Conservation (phyloP, 495 filamentous ascomycete species). For the Aspergillus haitiensis region DNA sequence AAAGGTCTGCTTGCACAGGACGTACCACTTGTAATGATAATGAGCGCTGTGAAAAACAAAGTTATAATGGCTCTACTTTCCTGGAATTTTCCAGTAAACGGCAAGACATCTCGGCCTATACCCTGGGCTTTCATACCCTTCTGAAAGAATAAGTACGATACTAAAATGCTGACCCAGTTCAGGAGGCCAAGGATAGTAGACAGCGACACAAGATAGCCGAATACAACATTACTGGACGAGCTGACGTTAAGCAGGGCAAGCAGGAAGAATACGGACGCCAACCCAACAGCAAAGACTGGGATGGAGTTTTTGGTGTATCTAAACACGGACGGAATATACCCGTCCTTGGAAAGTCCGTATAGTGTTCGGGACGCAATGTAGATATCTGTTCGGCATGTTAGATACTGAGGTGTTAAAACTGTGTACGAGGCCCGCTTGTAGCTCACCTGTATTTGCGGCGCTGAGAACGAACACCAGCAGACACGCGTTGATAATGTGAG, state of each 20-base stretch:
- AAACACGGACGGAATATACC: conserved; percentile 7
- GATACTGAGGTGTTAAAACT: not conserved
- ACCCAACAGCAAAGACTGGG: not conserved
- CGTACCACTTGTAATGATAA: conserved; percentile 13
- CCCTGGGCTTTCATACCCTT: conserved; percentile 4
- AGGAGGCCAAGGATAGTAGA: conserved; percentile 6
- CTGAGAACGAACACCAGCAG: conserved; percentile 14
- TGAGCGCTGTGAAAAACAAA: conserved; percentile 8
- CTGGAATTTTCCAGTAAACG: conserved; percentile 7
- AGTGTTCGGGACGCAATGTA: conserved; percentile 12
- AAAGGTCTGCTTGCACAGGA: not conserved
- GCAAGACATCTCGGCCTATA: not conserved
- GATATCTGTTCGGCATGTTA: conserved; percentile 1
- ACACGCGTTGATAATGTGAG: conserved; percentile 13
- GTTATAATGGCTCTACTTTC: not conserved
- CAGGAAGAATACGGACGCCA: not conserved
- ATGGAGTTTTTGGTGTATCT: not conserved
- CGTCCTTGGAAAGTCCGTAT: conserved; percentile 8
- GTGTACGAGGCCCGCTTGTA: not conserved
- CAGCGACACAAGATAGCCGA: conserved; percentile 8
- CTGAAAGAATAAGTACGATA: conserved; percentile 13
- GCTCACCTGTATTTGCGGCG: conserved; percentile 8
- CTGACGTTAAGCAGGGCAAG: conserved; percentile 6
- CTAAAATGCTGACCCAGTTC: conserved; percentile 15
- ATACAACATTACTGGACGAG: not conserved